Evolutionary conservation across 225 moss, liverwort and hornwort species (phyloP).

Genomic region (Antitrichia curtipendula): DNA sequence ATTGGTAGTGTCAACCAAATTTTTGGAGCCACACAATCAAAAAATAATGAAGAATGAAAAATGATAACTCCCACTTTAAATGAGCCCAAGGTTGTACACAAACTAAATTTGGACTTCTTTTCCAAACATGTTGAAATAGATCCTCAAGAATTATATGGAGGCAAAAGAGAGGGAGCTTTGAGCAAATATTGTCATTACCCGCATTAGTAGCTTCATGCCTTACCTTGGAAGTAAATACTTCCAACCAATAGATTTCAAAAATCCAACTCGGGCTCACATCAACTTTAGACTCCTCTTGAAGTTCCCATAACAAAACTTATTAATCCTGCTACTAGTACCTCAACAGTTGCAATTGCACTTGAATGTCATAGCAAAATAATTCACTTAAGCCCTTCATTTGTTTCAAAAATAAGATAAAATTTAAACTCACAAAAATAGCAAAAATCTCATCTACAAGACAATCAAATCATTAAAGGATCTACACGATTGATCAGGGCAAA

Average conservation of each 20-base stretch:
- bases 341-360: slow-evolving; percentile 44
- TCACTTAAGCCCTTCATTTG: neutral
- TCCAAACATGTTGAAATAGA: neutral
- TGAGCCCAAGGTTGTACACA: neutral
- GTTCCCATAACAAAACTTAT: slow-evolving; percentile 34
- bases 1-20: neutral
- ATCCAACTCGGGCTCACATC: slow-evolving; percentile 52
- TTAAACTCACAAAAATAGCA: neutral
- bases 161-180: neutral
- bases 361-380: neutral
- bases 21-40: neutral
- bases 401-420: neutral
- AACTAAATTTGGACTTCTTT: neutral
- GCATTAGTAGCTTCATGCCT: neutral
- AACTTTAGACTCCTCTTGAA: slow-evolving; percentile 34
- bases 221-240: slow-evolving; percentile 37
- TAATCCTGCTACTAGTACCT: slow-evolving; percentile 37
- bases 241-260: slow-evolving; percentile 59
- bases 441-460: neutral
- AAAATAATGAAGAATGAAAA: neutral
- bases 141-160: neutral
- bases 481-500: neutral
- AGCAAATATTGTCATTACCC: neutral
- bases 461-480: neutral
- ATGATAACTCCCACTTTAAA: neutral